Conservation (phyloP, 805 yeast genomes). For the Wickerhamomyces xylosicus region DNA sequence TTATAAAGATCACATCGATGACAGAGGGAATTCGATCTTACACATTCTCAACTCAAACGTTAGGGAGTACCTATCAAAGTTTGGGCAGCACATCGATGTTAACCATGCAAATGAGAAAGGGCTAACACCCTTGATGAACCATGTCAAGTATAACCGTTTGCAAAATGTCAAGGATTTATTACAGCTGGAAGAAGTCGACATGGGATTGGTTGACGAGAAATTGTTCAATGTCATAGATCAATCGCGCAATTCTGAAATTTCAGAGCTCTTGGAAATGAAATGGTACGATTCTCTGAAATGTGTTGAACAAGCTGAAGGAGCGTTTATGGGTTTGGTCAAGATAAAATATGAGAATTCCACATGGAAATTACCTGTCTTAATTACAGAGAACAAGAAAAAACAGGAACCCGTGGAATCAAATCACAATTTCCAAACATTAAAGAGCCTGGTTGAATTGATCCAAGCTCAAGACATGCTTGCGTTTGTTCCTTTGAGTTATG, state of each 20-base stretch:
- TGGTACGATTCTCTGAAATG: conserved; percentile 11
- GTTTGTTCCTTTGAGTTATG: conserved; percentile 21
- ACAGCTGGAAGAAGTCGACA: conserved; percentile 36
- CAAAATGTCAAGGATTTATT: conserved; percentile 47
- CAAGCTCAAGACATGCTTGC: conserved; percentile 26
- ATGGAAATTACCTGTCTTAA: conserved; percentile 16
- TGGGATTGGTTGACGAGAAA: conserved; percentile 21
- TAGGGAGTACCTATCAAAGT: no score
- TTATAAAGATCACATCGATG: conserved; percentile 58
- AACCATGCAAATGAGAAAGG: conserved; percentile 50
- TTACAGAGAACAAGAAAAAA: no score
- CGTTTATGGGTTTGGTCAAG: conserved; percentile 24
- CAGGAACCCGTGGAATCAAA: no score
- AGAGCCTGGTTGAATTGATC: conserved; percentile 23
- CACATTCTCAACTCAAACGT: conserved; percentile 57
- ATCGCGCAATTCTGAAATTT: conserved; percentile 27
- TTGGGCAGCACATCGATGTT: conserved; percentile 30
- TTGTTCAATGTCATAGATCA: conserved; percentile 34
- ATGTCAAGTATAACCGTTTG: conserved; percentile 55
- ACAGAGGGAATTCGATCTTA: conserved; percentile 62
- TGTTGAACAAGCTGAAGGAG: conserved; percentile 14
- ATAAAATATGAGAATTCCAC: conserved; percentile 21
- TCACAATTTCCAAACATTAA: conserved; percentile 16
- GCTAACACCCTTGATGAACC: conserved; percentile 63
- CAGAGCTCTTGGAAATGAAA: conserved; percentile 23